Conservation (phyloP, 441 rosid genomes). For the Pelargonium cotyledonis region DNA sequence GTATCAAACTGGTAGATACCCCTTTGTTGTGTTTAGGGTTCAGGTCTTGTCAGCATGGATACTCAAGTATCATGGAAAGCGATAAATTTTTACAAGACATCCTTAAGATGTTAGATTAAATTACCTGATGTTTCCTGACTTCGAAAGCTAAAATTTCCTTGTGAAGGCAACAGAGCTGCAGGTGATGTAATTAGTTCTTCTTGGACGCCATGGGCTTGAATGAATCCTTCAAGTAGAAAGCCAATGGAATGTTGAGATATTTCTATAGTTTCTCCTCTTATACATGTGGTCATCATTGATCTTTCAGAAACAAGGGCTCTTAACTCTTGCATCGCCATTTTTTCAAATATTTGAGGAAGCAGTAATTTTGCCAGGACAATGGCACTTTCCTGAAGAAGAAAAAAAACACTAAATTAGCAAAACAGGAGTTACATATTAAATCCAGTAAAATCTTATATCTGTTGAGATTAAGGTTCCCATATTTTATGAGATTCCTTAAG, state of each 20-base stretch:
- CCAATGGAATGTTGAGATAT: conserved; percentile 54
- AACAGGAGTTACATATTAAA: conserved; percentile 2
- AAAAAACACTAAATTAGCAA: neutral
- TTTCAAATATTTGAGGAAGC: conserved; percentile 84
- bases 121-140: conserved; percentile 51
- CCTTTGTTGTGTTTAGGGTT: neutral
- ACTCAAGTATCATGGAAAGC: neutral
- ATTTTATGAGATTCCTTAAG: no score
- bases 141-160: conserved; percentile 42
- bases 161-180: conserved; percentile 47
- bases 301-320: conserved; percentile 68
- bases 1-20: conserved; percentile 1
- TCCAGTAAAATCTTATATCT: neutral
- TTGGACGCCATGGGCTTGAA: conserved; percentile 47
- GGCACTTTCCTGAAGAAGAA: conserved; percentile 66
- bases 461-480: no score
- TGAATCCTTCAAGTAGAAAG: conserved; percentile 68
- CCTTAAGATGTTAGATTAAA: neutral
- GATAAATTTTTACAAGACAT: neutral
- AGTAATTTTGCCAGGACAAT: conserved; percentile 60
- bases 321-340: conserved; percentile 64
- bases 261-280: conserved; percentile 69
- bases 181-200: conserved; percentile 64
- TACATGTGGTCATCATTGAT: conserved; percentile 45
- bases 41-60: neutral